Percentiles rank a stretch among this genome's conserved stretches.
Evolutionary conservation across 768 basidiomycete genomes (phyloP).

Genomic region (Psilocybe cyanescens): DNA sequence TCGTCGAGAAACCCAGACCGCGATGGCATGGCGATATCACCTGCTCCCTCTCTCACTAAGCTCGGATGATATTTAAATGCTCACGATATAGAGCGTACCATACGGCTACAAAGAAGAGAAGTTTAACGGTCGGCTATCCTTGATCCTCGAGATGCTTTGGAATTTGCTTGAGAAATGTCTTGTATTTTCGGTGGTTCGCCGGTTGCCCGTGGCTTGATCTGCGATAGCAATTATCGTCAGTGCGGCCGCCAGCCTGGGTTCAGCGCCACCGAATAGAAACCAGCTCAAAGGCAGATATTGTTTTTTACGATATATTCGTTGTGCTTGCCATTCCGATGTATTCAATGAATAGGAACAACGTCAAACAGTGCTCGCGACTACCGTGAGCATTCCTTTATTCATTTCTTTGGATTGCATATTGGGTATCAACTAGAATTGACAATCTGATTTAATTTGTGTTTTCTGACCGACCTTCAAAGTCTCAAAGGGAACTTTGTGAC

Average conservation of each 20-base stretch:
- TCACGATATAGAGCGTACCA: background rate
- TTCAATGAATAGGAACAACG: too few species aligned
- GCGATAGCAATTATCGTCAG: background rate
- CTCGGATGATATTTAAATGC: background rate
- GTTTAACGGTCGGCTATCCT: background rate
- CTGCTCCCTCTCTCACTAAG: background rate
- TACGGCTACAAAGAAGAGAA: background rate
- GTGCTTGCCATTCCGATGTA: too few species aligned
- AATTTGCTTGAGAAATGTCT: background rate
- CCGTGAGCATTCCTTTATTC: too few species aligned
- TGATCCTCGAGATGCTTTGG: background rate
- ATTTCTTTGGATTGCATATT: too few species aligned
- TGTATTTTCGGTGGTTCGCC: background rate
- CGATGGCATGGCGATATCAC: background rate
- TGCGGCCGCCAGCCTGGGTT: too few species aligned
- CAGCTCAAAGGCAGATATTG: too few species aligned
- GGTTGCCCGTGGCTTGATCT: background rate
- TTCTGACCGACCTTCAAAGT: background rate
- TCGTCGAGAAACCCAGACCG: too few species aligned
- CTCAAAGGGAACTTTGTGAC: background rate
- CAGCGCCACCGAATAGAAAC: too few species aligned
- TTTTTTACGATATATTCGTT: too few species aligned
- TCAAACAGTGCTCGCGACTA: too few species aligned
- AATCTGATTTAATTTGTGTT: background rate
- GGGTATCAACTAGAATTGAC: too few species aligned